Percentiles rank a stretch among this genome's conserved stretches.
These are phyloP conservation scores for Candida argentea DNA, from an alignment of 805 yeast species.

Conservation along the genomic window DNA sequence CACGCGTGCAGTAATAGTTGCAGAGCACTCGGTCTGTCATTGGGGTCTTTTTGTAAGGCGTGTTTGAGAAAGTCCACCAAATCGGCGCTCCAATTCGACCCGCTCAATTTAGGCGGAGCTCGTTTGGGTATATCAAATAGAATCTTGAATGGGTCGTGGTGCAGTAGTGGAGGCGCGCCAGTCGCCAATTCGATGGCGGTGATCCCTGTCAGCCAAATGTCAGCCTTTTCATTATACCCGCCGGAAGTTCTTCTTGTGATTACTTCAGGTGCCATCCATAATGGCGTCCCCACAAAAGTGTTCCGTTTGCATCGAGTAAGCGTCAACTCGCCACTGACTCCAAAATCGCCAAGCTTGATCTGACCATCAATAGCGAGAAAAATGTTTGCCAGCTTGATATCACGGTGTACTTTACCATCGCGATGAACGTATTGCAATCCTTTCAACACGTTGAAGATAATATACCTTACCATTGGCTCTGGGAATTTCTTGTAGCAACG, in stretches of 20 bases:
- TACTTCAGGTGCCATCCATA: slow-evolving; percentile 99
- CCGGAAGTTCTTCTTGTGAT: slow-evolving; percentile 29
- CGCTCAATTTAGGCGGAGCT: slow-evolving; percentile 50
- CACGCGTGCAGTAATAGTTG: slow-evolving; percentile 46
- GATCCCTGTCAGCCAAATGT: slow-evolving; percentile 94
- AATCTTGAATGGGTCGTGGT: slow-evolving; percentile 68
- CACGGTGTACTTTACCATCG: slow-evolving; percentile 76
- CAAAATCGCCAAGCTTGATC: slow-evolving; percentile 86
- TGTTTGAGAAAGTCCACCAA: slow-evolving; percentile 57
- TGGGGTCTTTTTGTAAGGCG: slow-evolving; percentile 63
- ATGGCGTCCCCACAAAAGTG: slow-evolving; percentile 92
- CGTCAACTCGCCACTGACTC: slow-evolving; percentile 78
- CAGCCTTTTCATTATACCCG: slow-evolving; percentile 81
- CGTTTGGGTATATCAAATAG: slow-evolving; percentile 58
- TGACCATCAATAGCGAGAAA: slow-evolving; percentile 58
- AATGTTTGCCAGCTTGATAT: slow-evolving; percentile 84
- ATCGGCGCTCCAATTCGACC: slow-evolving; percentile 31
- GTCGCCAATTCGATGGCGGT: slow-evolving; percentile 77
- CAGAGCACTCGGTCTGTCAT: slow-evolving; percentile 50
- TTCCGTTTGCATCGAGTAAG: slow-evolving; percentile 41
- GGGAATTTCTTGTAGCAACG: slow-evolving; percentile 41
- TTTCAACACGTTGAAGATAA: slow-evolving; percentile 50
- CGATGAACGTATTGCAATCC: slow-evolving; percentile 74
- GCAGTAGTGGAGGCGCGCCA: slow-evolving; percentile 74
- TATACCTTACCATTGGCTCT: slow-evolving; percentile 52